These are phyloP conservation scores for Candida piceae DNA, from an alignment of 805 yeast species.

Conservation along the genomic window DNA sequence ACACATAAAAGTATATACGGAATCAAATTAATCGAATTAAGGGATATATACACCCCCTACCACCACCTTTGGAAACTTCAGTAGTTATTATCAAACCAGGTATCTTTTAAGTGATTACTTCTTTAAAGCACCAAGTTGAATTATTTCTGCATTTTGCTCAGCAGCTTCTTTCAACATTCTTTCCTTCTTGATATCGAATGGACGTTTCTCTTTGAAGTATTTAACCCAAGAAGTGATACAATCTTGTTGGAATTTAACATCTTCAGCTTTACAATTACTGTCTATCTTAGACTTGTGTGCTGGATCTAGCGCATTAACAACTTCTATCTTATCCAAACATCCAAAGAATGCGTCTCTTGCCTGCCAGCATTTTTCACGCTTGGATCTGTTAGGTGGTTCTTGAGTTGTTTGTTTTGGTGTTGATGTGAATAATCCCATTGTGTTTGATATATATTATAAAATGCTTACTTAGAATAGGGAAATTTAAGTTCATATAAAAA, in stretches of 20 bases:
- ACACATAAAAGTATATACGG: too few relatives aligned
- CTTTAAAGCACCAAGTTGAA: conserved; percentile 23
- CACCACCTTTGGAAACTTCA: too few relatives aligned
- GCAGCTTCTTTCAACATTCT: conserved; percentile 66
- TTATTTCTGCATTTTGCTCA: conserved; percentile 51
- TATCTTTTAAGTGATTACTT: too few relatives aligned
- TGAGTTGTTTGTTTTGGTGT: conserved; percentile 19
- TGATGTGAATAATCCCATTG: conserved; percentile 49
- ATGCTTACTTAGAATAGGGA: too few relatives aligned
- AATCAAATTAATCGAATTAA: too few relatives aligned
- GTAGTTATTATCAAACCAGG: too few relatives aligned
- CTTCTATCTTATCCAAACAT: conserved; percentile 65
- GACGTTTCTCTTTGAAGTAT: conserved; percentile 87
- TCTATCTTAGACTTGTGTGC: conserved; percentile 42
- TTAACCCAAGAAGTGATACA: conserved; percentile 87
- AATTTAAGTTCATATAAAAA: too few relatives aligned
- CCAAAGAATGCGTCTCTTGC: conserved; percentile 72
- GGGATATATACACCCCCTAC: too few relatives aligned
- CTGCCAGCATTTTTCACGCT: conserved; percentile 84
- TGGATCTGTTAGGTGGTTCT: conserved; percentile 50
- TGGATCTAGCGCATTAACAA: conserved; percentile 66
- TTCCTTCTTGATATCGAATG: conserved; percentile 66
- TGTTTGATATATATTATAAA: too few relatives aligned
- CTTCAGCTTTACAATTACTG: conserved; percentile 51
- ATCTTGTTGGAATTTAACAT: conserved; percentile 56